phyloP scores from a whole-genome alignment of 768 basidiomycete species.

The Termitomyces sp. region DNA sequence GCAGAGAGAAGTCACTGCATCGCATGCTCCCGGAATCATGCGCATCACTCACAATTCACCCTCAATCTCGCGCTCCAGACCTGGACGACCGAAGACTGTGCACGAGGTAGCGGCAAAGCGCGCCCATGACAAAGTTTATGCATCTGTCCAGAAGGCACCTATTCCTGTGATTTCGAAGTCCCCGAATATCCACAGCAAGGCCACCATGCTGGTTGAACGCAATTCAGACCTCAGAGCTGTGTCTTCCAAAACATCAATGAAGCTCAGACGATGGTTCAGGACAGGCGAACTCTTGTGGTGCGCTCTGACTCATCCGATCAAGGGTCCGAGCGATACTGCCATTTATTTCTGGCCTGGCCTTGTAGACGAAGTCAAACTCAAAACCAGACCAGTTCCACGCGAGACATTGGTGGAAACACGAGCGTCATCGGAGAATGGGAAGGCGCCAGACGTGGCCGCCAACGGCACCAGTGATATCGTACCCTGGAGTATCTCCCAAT shows the following conservation, averaged over 20 bases:
- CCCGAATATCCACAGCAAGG: constrained; percentile 33
- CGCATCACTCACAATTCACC: constrained; percentile 26
- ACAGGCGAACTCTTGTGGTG: constrained; percentile 75
- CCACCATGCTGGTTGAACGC: constrained; percentile 59
- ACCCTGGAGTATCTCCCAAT: constrained; percentile 63
- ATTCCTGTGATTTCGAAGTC: constrained; percentile 30
- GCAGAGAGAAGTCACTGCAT: constrained; percentile 67
- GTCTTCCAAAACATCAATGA: constrained; percentile 40
- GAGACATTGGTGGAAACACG: constrained; percentile 3
- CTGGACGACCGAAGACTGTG: constrained; percentile 20
- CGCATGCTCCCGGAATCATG: constrained; percentile 40
- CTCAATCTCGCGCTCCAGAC: constrained; percentile 24
- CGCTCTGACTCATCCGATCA: constrained; percentile 50
- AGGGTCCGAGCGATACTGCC: constrained; percentile 35
- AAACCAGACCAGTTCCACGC: constrained; percentile 39
- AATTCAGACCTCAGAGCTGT: constrained; percentile 63
- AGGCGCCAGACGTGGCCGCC: constrained; percentile 12
- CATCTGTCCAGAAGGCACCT: constrained; percentile 38
- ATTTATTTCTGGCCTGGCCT: constrained; percentile 77
- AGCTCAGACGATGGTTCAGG: constrained; percentile 60
- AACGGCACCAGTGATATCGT: constrained; percentile 19
- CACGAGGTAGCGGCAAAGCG: constrained; percentile 25
- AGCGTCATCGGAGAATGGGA: constrained; percentile 8
- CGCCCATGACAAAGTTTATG: constrained; percentile 34
- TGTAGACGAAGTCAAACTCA: constrained; percentile 56